These are phyloP conservation scores for Rhizopogon vesiculosus DNA, from an alignment of 768 basidiomycete genomes.

Conservation along the genomic window DNA sequence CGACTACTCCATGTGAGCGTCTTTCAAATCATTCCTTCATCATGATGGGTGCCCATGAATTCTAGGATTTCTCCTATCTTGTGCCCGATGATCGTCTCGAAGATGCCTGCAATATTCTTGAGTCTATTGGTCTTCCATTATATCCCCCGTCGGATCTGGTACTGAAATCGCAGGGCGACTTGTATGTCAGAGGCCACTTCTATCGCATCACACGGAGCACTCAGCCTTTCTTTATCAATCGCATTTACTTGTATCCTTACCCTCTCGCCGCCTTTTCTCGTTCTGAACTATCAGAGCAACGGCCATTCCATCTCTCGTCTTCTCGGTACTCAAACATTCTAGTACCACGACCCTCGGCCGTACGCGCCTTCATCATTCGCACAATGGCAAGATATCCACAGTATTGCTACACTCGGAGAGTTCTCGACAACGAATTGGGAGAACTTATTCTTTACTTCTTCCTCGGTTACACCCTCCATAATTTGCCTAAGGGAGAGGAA, in stretches of 20 bases:
- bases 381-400: background rate
- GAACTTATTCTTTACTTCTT: background rate
- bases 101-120: background rate
- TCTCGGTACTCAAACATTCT: background rate
- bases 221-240: background rate
- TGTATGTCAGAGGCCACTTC: background rate
- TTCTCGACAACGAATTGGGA: background rate
- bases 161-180: background rate
- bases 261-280: background rate
- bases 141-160: background rate
- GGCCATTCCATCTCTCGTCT: background rate
- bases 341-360: background rate
- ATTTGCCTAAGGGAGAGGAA: background rate
- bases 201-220: background rate
- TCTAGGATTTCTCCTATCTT: background rate
- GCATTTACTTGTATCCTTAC: background rate
- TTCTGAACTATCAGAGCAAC: background rate
- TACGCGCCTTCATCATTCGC: too few relatives aligned
- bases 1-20: too few relatives aligned
- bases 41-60: background rate
- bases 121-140: background rate
- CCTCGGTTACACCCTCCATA: background rate
- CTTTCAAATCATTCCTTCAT: too few relatives aligned
- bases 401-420: background rate
- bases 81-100: too few relatives aligned